Percentiles rank a stretch among this genome's conserved stretches.
phyloP scores from a whole-genome alignment of 805 yeast genomes.

The Debaryomyces castellii region DNA sequence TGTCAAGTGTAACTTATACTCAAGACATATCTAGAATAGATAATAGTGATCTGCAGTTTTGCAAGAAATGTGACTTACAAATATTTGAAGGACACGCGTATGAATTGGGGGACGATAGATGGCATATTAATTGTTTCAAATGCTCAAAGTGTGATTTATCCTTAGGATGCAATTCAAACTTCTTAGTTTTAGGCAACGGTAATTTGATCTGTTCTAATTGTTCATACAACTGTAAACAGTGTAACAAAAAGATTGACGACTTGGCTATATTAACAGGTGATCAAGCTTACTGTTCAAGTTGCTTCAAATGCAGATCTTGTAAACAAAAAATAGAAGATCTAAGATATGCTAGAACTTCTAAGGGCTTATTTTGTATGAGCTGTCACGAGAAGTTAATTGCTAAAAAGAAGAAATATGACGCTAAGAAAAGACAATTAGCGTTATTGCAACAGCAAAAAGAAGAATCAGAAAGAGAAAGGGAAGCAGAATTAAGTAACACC shows the following conservation, averaged over 20 bases:
- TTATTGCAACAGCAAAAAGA: slow-evolving; percentile 9
- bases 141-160: slow-evolving; percentile 82
- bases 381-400: slow-evolving; percentile 85
- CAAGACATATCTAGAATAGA: slow-evolving; percentile 2
- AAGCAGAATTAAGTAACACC: not conserved
- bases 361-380: slow-evolving; percentile 88
- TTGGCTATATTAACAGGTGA: slow-evolving; percentile 93
- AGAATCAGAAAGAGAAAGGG: slow-evolving; percentile 7
- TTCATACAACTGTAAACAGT: slow-evolving; percentile 84
- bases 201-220: slow-evolving; percentile 86
- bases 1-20: slow-evolving; percentile 1
- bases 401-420: slow-evolving; percentile 66
- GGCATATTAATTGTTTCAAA: slow-evolving; percentile 93
- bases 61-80: slow-evolving; percentile 42
- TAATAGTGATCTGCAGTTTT: slow-evolving; percentile 21
- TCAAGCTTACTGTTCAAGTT: slow-evolving; percentile 87
- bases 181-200: slow-evolving; percentile 91
- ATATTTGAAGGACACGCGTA: slow-evolving; percentile 92
- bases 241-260: slow-evolving; percentile 86
- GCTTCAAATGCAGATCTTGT: slow-evolving; percentile 90
- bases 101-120: slow-evolving; percentile 89
- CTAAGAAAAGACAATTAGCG: slow-evolving; percentile 36
- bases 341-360: slow-evolving; percentile 88
- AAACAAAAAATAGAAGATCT: slow-evolving; percentile 82
- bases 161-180: slow-evolving; percentile 84